These are phyloP conservation scores for Juglanconis sp. DNA, from an alignment of 2,329 filamentous ascomycete genomes.

Conservation along the genomic window DNA sequence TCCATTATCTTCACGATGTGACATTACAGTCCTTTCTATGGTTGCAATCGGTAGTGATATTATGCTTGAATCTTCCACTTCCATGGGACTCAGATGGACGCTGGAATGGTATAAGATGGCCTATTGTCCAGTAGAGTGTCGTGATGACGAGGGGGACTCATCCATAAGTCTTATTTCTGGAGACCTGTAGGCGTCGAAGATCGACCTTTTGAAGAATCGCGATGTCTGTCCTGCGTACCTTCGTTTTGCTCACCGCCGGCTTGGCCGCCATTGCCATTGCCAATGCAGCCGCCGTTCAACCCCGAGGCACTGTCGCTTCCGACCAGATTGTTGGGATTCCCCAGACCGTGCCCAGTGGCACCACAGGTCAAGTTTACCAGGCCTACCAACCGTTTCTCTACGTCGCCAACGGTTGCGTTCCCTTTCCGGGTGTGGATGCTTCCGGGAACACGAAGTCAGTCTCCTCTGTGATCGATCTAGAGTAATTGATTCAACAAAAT, in stretches of 20 bases:
- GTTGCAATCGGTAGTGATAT: not conserved
- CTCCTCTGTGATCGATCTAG: not conserved
- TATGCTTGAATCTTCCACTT: not conserved
- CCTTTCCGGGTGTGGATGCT: constrained; percentile 59
- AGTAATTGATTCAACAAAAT: not conserved
- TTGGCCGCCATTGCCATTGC: not conserved
- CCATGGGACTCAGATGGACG: not conserved
- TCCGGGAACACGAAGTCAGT: constrained; percentile 54
- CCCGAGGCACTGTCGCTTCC: constrained; percentile 26
- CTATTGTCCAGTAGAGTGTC: no score
- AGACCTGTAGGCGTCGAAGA: not conserved
- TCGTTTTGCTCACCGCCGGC: not conserved
- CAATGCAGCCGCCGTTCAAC: constrained; percentile 3
- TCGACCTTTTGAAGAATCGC: not conserved
- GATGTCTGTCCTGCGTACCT: constrained; percentile 1
- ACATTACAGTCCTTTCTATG: not conserved
- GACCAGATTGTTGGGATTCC: constrained; percentile 48
- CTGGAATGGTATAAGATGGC: no score
- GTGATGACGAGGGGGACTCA: no score
- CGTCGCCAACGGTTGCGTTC: constrained; percentile 58
- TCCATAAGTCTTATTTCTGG: no score
- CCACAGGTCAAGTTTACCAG: constrained; percentile 46
- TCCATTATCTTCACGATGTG: not conserved
- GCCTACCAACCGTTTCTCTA: constrained; percentile 55
- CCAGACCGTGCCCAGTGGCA: constrained; percentile 47